Evolutionary conservation across 257 asterid genomes (phyloP), one percentile per base, ranked within the genome.

Genomic region (Knoxia roxburghii): DNA sequence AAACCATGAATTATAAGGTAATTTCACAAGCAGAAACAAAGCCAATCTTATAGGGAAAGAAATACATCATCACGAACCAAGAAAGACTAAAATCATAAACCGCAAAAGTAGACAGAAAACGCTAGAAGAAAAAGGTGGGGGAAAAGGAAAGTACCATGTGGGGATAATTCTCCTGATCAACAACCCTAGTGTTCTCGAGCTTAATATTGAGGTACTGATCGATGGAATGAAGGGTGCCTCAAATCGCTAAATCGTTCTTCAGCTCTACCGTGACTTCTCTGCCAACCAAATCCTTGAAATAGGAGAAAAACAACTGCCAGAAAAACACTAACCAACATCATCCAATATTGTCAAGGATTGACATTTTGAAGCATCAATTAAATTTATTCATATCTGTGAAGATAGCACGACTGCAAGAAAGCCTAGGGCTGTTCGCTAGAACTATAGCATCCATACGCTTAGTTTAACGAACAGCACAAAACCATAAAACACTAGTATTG

Each of bases 281-380:
- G 33, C 99, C 97, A 62, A 93, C 99, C 85, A 93, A 78, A 76
- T 90, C 97, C 89, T 90, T 93, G 89, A 93, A 93, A 68, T 93
- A 93, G 74, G 99, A 93, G 86, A 93, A 93, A 81, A 91, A 91
- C 89, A 91, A 80, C 98, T 91, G 90, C 89, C 78, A 18, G 7
- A 74, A 49, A 40, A 54, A 11, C 54, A 65, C 21, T n/a, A 29
- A 43, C 30, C 62, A 51, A 41, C 41, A 45, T 17, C 45, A 41
- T 6, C 4, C n/a, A 39, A 61, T 49, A 18, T 26, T 61, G 39
- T 39, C 51, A 61, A 6, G 26, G 24, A n/a, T 0, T 6, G 5
- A 39, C 33, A 8, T n/a, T 12, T 49, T 26, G 53, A 17, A n/a
- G 20, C 39, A 56, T 37, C 2, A 20, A 29, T 53, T 12, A 6